Evolutionary conservation across 2,329 filamentous ascomycete genomes (phyloP), one percentile per base, ranked within the genome.

Genomic region (Neonectria faginata): DNA sequence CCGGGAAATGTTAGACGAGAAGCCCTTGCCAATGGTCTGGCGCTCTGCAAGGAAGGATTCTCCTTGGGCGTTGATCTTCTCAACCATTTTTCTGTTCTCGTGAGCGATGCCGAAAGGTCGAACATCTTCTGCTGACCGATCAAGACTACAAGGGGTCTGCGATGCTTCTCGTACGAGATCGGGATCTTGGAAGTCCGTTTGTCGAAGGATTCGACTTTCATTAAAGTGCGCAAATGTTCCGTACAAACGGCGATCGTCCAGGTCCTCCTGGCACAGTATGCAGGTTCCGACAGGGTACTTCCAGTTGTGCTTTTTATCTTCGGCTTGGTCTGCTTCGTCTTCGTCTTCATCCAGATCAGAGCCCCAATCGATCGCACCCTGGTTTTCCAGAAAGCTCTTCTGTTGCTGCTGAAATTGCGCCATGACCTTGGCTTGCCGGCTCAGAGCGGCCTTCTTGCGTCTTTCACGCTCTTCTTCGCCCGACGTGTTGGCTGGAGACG

Each of bases 381-480:
- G 94, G 68, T 91, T 96, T 61, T 93, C 91, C 81, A 99, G 83
- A 80, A 99, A 99, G 73, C 89, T 96, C 79, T 97, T 95, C 77
- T 98, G 97, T 75, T 99, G 95, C 76, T 97, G 92, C 77, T 98
- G 96, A 80, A 99, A 97, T 75, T 97, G 94, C 2, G 94, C 96
- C 94, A 99, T 97, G 33, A 99, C 93, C 74, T 89, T 92, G 2
- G 94, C 94, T 79, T 98, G 94, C 22, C 96, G 89, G 72, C 94
- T 95, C 44, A 94, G 81, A 0, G 96, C 96, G 57, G 95, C 92
- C 79, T 92, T 92, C 84, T 97, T 99, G 83, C 95, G 97, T 65
- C 89, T 83, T 77, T 95, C 92, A 16, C 88, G 87, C 74, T 95
- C 92, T 69, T 91, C 91, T 64, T 92, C 90, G 41, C 85, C 88